Percentiles rank a stretch among this genome's conserved stretches.
These are phyloP conservation scores for Gossypium rotundifolium DNA, from an alignment of 345 rosid species.

Conservation along the genomic window DNA sequence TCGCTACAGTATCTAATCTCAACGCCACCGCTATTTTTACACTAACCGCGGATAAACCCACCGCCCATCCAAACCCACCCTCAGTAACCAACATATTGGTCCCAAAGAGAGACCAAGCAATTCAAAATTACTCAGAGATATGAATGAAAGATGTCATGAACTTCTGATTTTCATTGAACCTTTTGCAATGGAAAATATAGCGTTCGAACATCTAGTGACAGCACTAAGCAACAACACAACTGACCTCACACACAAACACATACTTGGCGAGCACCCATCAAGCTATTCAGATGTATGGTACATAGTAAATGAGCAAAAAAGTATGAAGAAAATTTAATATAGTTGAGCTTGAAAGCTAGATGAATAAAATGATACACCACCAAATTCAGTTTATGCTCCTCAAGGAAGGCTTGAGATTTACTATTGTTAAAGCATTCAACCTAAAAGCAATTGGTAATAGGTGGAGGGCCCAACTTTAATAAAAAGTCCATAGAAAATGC, in stretches of 20 bases:
- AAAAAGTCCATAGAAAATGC: background rate
- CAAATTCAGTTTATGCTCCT: background rate
- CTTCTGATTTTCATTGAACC: background rate
- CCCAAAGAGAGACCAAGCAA: background rate
- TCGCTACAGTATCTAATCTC: too few relatives aligned
- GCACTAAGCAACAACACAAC: background rate
- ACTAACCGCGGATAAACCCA: too few relatives aligned
- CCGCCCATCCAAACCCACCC: too few relatives aligned
- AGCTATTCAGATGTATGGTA: background rate
- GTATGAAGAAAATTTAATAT: background rate
- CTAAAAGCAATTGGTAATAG: background rate
- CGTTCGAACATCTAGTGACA: background rate
- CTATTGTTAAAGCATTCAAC: background rate
- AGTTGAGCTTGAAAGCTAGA: background rate
- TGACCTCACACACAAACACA: background rate
- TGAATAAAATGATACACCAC: background rate
- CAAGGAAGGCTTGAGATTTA: background rate
- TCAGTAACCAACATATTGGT: too few relatives aligned
- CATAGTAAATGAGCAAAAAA: background rate
- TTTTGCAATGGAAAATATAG: background rate
- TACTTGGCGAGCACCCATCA: background rate
- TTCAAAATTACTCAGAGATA: background rate
- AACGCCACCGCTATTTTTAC: too few relatives aligned
- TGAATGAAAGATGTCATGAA: background rate
- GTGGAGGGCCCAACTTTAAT: background rate